phyloP scores from a whole-genome alignment of 176 grass and related monocot genomes.

The Cymbopogon citratus region DNA sequence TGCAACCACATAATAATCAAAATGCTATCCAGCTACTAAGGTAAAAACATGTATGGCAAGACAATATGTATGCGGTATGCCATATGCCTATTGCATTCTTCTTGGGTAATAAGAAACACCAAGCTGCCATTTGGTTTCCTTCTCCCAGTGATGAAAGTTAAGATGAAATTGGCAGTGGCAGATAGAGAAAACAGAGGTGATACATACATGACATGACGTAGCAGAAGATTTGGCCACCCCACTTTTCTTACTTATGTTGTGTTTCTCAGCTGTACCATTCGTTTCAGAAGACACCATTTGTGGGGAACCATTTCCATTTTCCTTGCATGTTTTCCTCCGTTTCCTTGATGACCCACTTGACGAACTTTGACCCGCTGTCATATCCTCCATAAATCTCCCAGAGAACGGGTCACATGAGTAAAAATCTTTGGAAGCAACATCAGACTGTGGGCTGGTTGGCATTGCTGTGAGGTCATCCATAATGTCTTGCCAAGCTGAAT shows the following conservation, averaged over 20 bases:
- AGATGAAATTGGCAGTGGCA: slow-evolving; percentile 10
- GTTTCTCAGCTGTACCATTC: slow-evolving; percentile 27
- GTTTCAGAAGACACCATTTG: slow-evolving; percentile 20
- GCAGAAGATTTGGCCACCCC: slow-evolving; percentile 31
- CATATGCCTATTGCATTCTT: background rate
- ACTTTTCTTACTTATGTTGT: slow-evolving; percentile 32
- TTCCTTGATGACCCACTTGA: slow-evolving; percentile 27
- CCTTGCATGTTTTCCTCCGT: slow-evolving; percentile 31
- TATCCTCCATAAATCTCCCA: background rate
- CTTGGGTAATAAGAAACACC: slow-evolving; percentile 1
- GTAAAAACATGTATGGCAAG: background rate
- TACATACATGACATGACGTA: slow-evolving; percentile 52
- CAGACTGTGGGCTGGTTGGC: slow-evolving; percentile 29
- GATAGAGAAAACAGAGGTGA: background rate
- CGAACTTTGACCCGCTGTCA: background rate
- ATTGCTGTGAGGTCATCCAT: slow-evolving; percentile 75
- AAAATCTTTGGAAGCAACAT: slow-evolving; percentile 28
- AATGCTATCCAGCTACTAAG: background rate
- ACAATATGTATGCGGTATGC: background rate
- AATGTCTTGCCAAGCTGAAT: slow-evolving; percentile 74
- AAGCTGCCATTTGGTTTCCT: background rate
- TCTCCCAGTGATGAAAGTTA: background rate
- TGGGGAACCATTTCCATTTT: slow-evolving; percentile 28
- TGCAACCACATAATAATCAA: background rate
- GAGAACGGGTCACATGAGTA: background rate